Conservation (phyloP, 495 filamentous ascomycete species). For the Lasiosphaeriaceae sp. region DNA sequence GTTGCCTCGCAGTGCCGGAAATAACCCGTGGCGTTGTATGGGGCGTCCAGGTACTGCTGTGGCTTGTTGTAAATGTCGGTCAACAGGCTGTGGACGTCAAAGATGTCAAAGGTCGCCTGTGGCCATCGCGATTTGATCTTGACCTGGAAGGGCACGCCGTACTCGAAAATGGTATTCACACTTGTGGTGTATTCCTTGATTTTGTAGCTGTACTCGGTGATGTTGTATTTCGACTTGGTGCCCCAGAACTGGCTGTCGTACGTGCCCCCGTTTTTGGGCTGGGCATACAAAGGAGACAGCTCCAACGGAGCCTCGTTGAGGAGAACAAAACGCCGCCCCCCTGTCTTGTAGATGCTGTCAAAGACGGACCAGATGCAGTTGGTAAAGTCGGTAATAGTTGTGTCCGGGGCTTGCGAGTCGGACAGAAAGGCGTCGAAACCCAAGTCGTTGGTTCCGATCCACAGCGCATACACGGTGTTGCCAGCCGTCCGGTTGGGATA, state of each 20-base stretch:
- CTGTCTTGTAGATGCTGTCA: slow-evolving; percentile 56
- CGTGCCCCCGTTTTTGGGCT: slow-evolving; percentile 46
- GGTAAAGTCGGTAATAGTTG: slow-evolving; percentile 57
- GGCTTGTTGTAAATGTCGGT: slow-evolving; percentile 61
- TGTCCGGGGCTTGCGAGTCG: slow-evolving; percentile 54
- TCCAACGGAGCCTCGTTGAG: slow-evolving; percentile 63
- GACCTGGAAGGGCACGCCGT: slow-evolving; percentile 55
- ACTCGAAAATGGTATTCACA: slow-evolving; percentile 59
- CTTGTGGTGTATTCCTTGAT: slow-evolving; percentile 59
- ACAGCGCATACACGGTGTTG: slow-evolving; percentile 68
- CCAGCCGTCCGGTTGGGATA: slow-evolving; percentile 48
- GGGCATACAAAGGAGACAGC: slow-evolving; percentile 56
- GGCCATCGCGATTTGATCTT: slow-evolving; percentile 52
- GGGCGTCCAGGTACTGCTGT: slow-evolving; percentile 53
- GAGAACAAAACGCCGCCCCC: slow-evolving; percentile 65
- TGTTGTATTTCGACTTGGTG: slow-evolving; percentile 49
- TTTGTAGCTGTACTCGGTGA: slow-evolving; percentile 45
- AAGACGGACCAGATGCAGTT: slow-evolving; percentile 61
- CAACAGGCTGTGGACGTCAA: slow-evolving; percentile 61
- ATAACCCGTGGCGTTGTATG: slow-evolving; percentile 59
- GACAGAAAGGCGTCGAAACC: slow-evolving; percentile 59
- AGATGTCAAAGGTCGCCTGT: slow-evolving; percentile 57
- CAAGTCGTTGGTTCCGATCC: slow-evolving; percentile 78
- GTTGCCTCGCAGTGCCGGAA: slow-evolving; percentile 48
- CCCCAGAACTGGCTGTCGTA: slow-evolving; percentile 54